Conservation (phyloP, 805 yeast species). For the Priceomyces melissophilus region DNA sequence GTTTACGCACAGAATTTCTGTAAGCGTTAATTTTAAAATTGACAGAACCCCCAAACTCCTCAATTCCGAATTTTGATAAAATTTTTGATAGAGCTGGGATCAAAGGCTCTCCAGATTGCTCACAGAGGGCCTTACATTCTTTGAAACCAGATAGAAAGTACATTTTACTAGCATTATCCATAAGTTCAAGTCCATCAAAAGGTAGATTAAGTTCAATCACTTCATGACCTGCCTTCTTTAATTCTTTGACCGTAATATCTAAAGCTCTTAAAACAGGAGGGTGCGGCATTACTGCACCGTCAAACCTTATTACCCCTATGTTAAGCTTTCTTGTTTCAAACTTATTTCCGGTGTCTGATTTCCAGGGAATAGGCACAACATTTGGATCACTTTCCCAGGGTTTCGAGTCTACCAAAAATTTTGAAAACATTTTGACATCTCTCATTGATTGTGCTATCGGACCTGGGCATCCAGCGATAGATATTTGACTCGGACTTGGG, state of each 20-base stretch:
- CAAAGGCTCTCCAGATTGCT: constrained; percentile 38
- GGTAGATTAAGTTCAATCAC: constrained; percentile 16
- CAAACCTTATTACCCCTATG: constrained; percentile 10
- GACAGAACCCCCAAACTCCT: constrained; percentile 35
- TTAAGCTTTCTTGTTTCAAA: constrained; percentile 31
- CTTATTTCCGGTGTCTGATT: constrained; percentile 21
- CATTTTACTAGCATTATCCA: constrained; percentile 2
- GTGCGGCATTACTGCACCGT: constrained; percentile 14
- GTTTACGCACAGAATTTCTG: constrained; percentile 35
- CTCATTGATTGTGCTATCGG: constrained; percentile 30
- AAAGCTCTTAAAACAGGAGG: constrained; percentile 16
- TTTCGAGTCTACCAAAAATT: constrained; percentile 41
- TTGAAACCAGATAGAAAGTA: constrained; percentile 2
- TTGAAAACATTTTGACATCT: constrained; percentile 45
- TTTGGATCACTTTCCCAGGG: constrained; percentile 56
- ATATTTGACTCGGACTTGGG: constrained; percentile 28
- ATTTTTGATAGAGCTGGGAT: constrained; percentile 20
- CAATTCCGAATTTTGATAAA: constrained; percentile 39
- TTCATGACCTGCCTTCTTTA: constrained; percentile 1
- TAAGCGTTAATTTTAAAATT: constrained; percentile 39
- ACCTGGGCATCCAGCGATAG: constrained; percentile 37
- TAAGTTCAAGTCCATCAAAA: constrained; percentile 1
- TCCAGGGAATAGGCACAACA: constrained; percentile 50
- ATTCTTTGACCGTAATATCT: background rate
- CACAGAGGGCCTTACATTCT: background rate